A percentile compares a stretch with the other conserved stretches of the same genome.
Conservation (phyloP, 73 alveolate species). For the Paramecium sexaurelia region DNA sequence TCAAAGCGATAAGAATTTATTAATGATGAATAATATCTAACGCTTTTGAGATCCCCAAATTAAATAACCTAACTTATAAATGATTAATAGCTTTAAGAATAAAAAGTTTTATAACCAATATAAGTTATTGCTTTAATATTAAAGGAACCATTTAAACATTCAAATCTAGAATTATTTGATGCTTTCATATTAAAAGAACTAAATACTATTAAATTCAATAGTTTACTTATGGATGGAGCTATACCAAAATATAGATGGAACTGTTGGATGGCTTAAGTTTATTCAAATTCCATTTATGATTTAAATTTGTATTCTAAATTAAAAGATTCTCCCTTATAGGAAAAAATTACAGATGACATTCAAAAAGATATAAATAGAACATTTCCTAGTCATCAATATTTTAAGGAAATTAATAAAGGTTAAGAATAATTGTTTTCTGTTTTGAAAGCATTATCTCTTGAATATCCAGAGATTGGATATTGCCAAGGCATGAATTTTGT, state of each 20-base stretch:
- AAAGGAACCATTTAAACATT: not conserved
- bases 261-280: constrained; percentile 44
- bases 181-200: not conserved
- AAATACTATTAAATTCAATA: not conserved
- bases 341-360: not conserved
- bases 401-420: not conserved
- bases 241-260: not conserved
- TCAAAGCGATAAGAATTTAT: not conserved
- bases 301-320: not conserved
- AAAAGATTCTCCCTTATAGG: not conserved
- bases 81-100: not conserved
- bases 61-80: not conserved
- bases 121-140: not conserved
- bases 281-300: not conserved
- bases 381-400: not conserved
- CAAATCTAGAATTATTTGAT: not conserved
- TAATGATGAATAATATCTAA: not conserved
- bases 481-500: constrained; percentile 29
- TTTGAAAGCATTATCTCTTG: not conserved
- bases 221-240: not conserved
- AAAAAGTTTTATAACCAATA: not conserved
- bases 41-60: not conserved
- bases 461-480: constrained; percentile 31
- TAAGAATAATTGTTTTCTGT: not conserved
- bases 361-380: constrained; percentile 20